Percentiles rank a stretch among this genome's conserved stretches.
Evolutionary conservation across 441 rosid genomes (phyloP).

Genomic region (Adansonia rubrostipa): DNA sequence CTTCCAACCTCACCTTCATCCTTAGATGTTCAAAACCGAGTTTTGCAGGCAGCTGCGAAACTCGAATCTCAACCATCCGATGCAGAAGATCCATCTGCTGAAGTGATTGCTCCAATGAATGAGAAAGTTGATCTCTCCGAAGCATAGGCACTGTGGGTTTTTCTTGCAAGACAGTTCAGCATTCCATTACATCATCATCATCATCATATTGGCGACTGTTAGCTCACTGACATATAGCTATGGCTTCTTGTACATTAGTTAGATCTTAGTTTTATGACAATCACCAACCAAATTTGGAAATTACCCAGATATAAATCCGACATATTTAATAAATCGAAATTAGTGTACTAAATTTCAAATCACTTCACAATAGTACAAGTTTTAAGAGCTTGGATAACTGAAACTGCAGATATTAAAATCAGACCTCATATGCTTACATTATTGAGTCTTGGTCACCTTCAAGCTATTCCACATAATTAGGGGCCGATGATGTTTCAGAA

Average conservation of each 20-base stretch:
- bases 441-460: no score
- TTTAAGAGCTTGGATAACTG: no score
- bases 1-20: slow-evolving; percentile 95
- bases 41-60: slow-evolving; percentile 86
- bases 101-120: slow-evolving; percentile 35
- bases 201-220: neutral
- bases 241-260: neutral
- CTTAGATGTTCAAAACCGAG: slow-evolving; percentile 78
- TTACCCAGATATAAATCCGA: no score
- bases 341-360: no score
- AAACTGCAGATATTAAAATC: no score
- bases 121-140: slow-evolving; percentile 60
- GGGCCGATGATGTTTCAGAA: no score
- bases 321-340: no score
- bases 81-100: slow-evolving; percentile 47
- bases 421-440: no score
- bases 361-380: no score
- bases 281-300: neutral
- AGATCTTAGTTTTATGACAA: neutral
- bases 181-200: neutral
- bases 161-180: neutral
- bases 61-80: slow-evolving; percentile 92
- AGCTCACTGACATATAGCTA: neutral
- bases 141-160: slow-evolving; percentile 41
- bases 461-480: no score